These are phyloP conservation scores for Nicotiana tabacum DNA, from an alignment of 257 asterid species.

Conservation along the genomic window DNA sequence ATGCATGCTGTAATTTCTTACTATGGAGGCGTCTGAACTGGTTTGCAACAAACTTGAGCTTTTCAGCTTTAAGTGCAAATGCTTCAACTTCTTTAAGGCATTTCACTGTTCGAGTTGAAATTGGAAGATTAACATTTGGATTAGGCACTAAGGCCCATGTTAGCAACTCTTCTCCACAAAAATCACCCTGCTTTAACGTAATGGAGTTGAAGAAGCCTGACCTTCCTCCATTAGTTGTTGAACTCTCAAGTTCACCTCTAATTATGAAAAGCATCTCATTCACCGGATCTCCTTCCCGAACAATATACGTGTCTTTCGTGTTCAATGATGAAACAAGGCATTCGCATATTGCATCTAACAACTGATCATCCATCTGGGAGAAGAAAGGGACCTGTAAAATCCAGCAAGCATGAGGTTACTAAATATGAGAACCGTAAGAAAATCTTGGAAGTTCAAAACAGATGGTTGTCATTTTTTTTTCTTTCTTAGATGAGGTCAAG, in stretches of 20 bases:
- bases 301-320: constrained; percentile 65
- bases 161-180: constrained; percentile 81
- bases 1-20: constrained; percentile 80
- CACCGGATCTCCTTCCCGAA: constrained; percentile 87
- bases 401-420: background rate
- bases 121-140: constrained; percentile 55
- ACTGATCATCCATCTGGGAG: constrained; percentile 84
- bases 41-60: constrained; percentile 63
- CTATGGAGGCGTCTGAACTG: constrained; percentile 78
- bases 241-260: constrained; percentile 82
- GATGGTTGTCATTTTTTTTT: background rate
- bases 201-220: constrained; percentile 80
- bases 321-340: constrained; percentile 78
- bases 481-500: background rate
- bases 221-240: constrained; percentile 83
- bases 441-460: background rate
- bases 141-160: constrained; percentile 77
- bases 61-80: constrained; percentile 72
- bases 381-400: constrained; percentile 72
- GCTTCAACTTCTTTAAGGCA: constrained; percentile 69
- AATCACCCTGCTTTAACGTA: constrained; percentile 65
- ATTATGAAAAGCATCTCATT: constrained; percentile 82
- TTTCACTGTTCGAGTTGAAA: constrained; percentile 70
- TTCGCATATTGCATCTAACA: constrained; percentile 84
- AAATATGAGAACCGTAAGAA: background rate